Percentiles rank a stretch among this genome's conserved stretches.
Conservation (phyloP, 2,329 filamentous ascomycete genomes). For the Curvularia eragrostidis region DNA sequence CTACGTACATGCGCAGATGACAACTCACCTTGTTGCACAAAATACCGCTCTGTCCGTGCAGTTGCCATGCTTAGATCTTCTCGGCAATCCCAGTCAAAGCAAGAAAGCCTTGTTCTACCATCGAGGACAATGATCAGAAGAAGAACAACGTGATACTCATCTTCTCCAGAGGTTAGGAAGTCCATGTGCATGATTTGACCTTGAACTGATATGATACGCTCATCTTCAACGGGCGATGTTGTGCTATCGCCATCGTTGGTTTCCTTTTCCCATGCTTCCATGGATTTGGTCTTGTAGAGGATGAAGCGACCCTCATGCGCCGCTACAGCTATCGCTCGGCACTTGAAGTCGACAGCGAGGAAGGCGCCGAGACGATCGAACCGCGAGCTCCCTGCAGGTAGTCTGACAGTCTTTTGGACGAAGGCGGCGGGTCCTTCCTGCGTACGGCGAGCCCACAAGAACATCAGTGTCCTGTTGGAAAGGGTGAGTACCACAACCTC, state of each 20-base stretch:
- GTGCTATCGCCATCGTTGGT: slow-evolving; percentile 40
- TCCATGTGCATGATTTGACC: slow-evolving; percentile 85
- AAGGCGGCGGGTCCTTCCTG: slow-evolving; percentile 63
- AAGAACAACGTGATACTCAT: slow-evolving; percentile 76
- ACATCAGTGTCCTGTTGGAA: slow-evolving; percentile 74
- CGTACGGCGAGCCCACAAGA: slow-evolving; percentile 69
- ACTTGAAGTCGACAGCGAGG: slow-evolving; percentile 78
- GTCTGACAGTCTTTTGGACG: slow-evolving; percentile 63
- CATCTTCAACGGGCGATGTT: slow-evolving; percentile 66
- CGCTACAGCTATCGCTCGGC: slow-evolving; percentile 69
- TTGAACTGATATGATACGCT: slow-evolving; percentile 56
- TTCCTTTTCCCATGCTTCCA: slow-evolving; percentile 59
- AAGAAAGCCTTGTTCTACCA: slow-evolving; percentile 56
- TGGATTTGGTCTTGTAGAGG: slow-evolving; percentile 71
- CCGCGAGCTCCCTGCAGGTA: slow-evolving; percentile 63
- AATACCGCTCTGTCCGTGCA: slow-evolving; percentile 35
- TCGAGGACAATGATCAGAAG: slow-evolving; percentile 64
- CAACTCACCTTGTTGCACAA: slow-evolving; percentile 37
- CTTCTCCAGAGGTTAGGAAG: slow-evolving; percentile 75
- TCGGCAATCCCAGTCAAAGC: slow-evolving; percentile 60
- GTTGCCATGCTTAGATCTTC: slow-evolving; percentile 48
- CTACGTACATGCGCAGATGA: background rate
- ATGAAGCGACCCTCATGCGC: slow-evolving; percentile 74
- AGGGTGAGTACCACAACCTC: slow-evolving; percentile 81
- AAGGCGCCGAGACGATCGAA: slow-evolving; percentile 66